Evolutionary conservation across 306 rosid species (phyloP), one percentile per base, ranked within the genome.

Genomic region (Abrus precatorius): DNA sequence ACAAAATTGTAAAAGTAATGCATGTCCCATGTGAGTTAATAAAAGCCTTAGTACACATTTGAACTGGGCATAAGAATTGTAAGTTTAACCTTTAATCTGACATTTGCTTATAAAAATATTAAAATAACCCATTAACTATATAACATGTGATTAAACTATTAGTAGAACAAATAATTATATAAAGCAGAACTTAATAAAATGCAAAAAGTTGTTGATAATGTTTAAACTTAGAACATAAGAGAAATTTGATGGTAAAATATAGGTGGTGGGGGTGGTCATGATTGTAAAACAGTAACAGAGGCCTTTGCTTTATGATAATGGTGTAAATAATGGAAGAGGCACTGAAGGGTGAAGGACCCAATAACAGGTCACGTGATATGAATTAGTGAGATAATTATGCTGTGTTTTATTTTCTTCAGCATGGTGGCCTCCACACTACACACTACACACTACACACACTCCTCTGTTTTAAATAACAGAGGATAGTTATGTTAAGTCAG

Each of bases 271-370:
- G 7, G 47, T 14, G 75, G 79, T 30, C 41, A 77, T 61, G 72
- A 77, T 81, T 55, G 85, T 69, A 68, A 80, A 81, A 68, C 76
- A 54, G 71, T 48, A 64, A 44, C 2, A 30, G 53, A 77, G 71
- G 74, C 55, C 69, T 45, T 40, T 28, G 67, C 66, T 72, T 79
- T 60, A 36, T 77, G 13, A 32, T 80, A 63, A 81, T 81, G 84
- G 75, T 40, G 55, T 59, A 50, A 61, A 68, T 83, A 74, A 78
- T 80, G 80, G 29, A 64, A 56, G 77, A 59, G 66, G 61, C 79
- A 80, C 76, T 33, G 34, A 80, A 47, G 70, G 70, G 68, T 66
- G 70, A 66, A 73, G 86, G 70, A 79, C 53, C 77, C 78, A 61
- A 75, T 74, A 61, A 60, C 32, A 71, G 32, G 75, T 66, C 77